Conservation (phyloP, 2,329 filamentous ascomycete species). For the Arthroderma sp. region DNA sequence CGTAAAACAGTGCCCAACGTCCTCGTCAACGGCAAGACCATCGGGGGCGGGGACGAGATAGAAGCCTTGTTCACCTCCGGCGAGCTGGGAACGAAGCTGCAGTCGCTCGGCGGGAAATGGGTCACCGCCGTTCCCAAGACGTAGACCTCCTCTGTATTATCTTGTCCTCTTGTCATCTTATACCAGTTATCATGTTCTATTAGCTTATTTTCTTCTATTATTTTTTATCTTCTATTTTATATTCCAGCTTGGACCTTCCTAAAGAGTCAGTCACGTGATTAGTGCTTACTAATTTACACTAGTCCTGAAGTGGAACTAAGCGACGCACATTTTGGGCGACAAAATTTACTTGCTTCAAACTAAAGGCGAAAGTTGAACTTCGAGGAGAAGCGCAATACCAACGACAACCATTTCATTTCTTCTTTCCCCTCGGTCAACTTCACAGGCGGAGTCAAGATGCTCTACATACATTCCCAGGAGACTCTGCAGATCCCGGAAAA, state of each 20-base stretch:
- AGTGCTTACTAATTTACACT: background rate
- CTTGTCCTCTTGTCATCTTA: background rate
- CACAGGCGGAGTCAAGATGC: slow-evolving; percentile 64
- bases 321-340: background rate
- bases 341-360: slow-evolving; percentile 32
- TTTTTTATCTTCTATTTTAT: no score
- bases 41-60: slow-evolving; percentile 84
- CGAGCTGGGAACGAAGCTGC: slow-evolving; percentile 59
- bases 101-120: slow-evolving; percentile 59
- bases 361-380: slow-evolving; percentile 12
- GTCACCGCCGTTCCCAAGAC: slow-evolving; percentile 35
- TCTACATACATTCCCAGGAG: slow-evolving; percentile 99
- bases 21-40: slow-evolving; percentile 72
- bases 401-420: slow-evolving; percentile 17
- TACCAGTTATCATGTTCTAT: no score
- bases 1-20: slow-evolving; percentile 85
- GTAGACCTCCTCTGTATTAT: background rate
- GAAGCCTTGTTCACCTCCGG: slow-evolving; percentile 55
- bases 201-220: no score
- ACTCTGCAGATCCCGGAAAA: slow-evolving; percentile 88
- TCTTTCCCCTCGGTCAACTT: slow-evolving; percentile 29
- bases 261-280: background rate
- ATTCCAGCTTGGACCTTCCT: background rate
- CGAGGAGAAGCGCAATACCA: slow-evolving; percentile 10
- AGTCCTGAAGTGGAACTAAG: background rate